phyloP scores from a whole-genome alignment of 805 yeast species.

The Nakazawaea peltata region DNA sequence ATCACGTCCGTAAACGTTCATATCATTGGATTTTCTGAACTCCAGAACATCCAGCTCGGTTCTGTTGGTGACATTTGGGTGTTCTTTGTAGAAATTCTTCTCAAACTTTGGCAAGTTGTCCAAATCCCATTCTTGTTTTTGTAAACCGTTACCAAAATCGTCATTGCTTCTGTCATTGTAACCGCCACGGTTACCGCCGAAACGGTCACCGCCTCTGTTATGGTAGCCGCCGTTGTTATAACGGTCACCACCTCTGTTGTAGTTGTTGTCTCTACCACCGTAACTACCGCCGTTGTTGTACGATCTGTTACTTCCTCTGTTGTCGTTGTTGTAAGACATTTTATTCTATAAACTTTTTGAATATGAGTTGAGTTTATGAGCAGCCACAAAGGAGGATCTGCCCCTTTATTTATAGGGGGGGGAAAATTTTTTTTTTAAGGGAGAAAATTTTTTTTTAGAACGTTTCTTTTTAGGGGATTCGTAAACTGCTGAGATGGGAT shows the following conservation, averaged over 20 bases:
- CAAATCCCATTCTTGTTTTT: slow-evolving; percentile 76
- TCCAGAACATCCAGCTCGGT: slow-evolving; percentile 60
- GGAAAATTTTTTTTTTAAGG: slow-evolving; percentile 4
- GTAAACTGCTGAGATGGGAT: neutral
- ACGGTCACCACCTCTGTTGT: slow-evolving; percentile 30
- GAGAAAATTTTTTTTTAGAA: slow-evolving; percentile 4
- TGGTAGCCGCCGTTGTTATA: slow-evolving; percentile 26
- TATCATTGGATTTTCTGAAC: slow-evolving; percentile 79
- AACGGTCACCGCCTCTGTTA: slow-evolving; percentile 27
- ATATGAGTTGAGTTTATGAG: neutral
- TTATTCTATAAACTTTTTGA: slow-evolving; percentile 7
- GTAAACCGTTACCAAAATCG: slow-evolving; percentile 43
- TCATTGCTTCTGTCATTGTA: slow-evolving; percentile 22
- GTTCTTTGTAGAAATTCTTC: slow-evolving; percentile 90
- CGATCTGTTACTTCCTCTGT: slow-evolving; percentile 23
- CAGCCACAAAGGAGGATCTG: neutral
- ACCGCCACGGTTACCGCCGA: slow-evolving; percentile 30
- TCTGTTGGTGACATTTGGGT: slow-evolving; percentile 69
- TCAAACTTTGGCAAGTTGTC: slow-evolving; percentile 80
- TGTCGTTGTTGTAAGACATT: slow-evolving; percentile 36
- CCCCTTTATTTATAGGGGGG: neutral
- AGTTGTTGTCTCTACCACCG: slow-evolving; percentile 23
- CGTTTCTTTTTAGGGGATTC: neutral
- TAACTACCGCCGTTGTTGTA: slow-evolving; percentile 7
- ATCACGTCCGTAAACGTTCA: slow-evolving; percentile 76